Conservation (phyloP, 495 filamentous ascomycete species). For the Aspergillus ellipticus region DNA sequence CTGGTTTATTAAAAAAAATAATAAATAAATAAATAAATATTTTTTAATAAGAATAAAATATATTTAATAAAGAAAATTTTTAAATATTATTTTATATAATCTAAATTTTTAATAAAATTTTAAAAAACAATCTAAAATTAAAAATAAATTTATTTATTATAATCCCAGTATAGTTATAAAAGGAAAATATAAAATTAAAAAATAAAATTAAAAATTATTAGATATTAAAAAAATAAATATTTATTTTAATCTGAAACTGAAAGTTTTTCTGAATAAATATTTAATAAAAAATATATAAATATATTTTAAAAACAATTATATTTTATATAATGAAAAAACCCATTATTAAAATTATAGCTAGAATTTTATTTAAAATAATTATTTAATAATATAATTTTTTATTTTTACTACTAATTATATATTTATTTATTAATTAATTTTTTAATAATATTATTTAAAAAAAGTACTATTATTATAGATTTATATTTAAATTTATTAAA, state of each 20-base stretch:
- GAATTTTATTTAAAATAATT: not conserved
- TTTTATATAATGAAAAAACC: slow-evolving; percentile 1
- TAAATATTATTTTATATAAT: not conserved
- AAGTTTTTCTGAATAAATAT: not conserved
- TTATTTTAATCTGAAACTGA: not conserved
- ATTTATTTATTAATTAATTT: not conserved
- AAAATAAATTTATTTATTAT: not conserved
- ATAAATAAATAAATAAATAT: not conserved
- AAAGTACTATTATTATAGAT: not conserved
- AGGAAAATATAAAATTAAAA: not conserved
- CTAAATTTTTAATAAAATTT: not conserved
- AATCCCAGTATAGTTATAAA: not conserved
- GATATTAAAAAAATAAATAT: not conserved
- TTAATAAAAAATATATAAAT: not conserved
- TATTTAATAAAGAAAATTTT: not conserved
- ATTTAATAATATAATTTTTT: not conserved
- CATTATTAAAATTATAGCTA: not conserved
- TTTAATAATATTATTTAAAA: not conserved
- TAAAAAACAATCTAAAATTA: not conserved
- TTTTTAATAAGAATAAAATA: slow-evolving; percentile 1
- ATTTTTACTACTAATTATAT: too few relatives aligned
- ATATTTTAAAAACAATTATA: not conserved
- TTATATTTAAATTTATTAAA: too few relatives aligned
- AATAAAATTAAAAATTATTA: not conserved
- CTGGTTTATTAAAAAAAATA: too few relatives aligned